A percentile compares a stretch with the other conserved stretches of the same genome.
These are phyloP conservation scores for Aspergillus sp. DNA, from an alignment of 2,329 filamentous ascomycete genomes.

Conservation along the genomic window DNA sequence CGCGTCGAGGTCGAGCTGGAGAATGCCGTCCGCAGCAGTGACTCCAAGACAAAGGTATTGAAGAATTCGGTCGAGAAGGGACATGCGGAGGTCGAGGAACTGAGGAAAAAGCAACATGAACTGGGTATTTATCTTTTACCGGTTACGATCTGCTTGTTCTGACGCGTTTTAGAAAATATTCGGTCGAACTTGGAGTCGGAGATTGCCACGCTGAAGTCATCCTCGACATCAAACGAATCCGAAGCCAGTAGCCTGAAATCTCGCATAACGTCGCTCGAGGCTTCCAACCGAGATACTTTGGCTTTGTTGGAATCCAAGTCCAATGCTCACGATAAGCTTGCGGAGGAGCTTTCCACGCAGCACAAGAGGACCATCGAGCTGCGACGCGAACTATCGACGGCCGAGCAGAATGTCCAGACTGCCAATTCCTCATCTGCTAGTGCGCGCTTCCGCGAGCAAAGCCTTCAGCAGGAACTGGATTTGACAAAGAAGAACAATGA, in stretches of 20 bases:
- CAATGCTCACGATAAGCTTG: conserved; percentile 72
- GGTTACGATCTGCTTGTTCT: conserved; percentile 6
- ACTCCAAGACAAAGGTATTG: conserved; percentile 71
- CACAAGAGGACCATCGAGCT: conserved; percentile 81
- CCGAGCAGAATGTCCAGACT: conserved; percentile 77
- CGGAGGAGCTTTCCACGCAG: conserved; percentile 76
- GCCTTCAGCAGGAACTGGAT: conserved; percentile 80
- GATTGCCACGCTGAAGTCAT: conserved; percentile 66
- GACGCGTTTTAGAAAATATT: conserved; percentile 54
- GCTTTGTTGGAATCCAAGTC: conserved; percentile 85
- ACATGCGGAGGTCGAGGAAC: conserved; percentile 70
- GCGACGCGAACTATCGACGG: conserved; percentile 66
- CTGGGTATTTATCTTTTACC: conserved; percentile 52
- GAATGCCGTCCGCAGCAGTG: conserved; percentile 72
- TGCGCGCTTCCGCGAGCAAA: conserved; percentile 83
- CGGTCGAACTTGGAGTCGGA: conserved; percentile 71
- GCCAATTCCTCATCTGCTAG: conserved; percentile 70
- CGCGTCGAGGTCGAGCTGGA: conserved; percentile 88
- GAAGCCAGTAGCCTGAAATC: conserved; percentile 66
- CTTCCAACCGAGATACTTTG: conserved; percentile 83
- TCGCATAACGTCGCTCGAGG: conserved; percentile 77
- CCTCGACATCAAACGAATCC: conserved; percentile 56
- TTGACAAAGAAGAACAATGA: conserved; percentile 82
- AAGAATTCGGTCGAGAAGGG: conserved; percentile 76
- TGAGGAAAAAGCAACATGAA: conserved; percentile 69